phyloP scores from a whole-genome alignment of 163 green algal species.

The Scenedesmus sp. region DNA sequence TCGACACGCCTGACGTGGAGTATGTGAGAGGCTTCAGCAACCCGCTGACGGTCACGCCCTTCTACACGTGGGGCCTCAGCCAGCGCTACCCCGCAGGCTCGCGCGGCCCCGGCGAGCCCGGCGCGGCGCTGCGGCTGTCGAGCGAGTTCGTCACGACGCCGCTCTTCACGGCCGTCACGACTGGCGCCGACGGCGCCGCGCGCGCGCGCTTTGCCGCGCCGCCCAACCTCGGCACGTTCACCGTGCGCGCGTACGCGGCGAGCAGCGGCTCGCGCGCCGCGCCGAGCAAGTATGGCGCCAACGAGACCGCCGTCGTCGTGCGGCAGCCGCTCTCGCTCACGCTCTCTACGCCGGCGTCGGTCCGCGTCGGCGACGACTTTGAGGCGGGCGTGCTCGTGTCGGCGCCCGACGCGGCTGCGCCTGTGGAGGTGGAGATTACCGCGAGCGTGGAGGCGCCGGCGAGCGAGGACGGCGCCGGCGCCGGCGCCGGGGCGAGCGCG shows the following conservation, averaged over 20 bases:
- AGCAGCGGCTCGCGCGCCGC: not conserved
- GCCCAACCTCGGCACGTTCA: constrained; percentile 57
- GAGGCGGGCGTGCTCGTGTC: constrained; percentile 53
- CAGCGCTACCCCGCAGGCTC: constrained; percentile 27
- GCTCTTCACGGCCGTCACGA: constrained; percentile 43
- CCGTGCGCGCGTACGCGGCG: constrained; percentile 33
- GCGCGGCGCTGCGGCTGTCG: constrained; percentile 12
- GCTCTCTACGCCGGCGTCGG: constrained; percentile 53
- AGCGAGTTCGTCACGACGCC: constrained; percentile 53
- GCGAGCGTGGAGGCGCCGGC: not conserved
- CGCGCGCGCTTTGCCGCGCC: constrained; percentile 50
- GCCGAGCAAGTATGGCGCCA: constrained; percentile 45
- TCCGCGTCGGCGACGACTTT: constrained; percentile 61
- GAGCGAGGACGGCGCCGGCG: no score
- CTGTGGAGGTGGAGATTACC: constrained; percentile 28
- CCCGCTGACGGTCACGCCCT: constrained; percentile 34
- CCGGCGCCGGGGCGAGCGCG: no score
- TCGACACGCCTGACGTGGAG: constrained; percentile 29
- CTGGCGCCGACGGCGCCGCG: constrained; percentile 23
- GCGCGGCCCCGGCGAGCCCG: not conserved
- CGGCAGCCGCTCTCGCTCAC: constrained; percentile 58
- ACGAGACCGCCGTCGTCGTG: constrained; percentile 55
- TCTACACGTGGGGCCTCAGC: constrained; percentile 27
- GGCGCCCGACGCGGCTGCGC: not conserved
- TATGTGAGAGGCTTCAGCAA: constrained; percentile 36